Percentiles rank a stretch among this genome's conserved stretches.
phyloP scores from a whole-genome alignment of 106 monocot genomes.

The Agapanthus africanus region DNA sequence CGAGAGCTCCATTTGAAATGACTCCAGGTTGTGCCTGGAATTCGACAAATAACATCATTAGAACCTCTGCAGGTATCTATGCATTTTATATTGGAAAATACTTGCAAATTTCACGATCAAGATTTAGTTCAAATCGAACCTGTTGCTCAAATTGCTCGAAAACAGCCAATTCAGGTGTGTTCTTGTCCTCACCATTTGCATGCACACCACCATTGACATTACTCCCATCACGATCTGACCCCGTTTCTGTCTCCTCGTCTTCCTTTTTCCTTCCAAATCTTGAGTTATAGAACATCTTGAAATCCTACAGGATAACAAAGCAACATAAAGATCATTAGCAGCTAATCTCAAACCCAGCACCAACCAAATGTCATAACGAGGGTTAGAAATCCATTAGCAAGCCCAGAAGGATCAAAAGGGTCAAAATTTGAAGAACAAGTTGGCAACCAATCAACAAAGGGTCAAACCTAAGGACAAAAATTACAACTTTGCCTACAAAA shows the following conservation, averaged over 20 bases:
- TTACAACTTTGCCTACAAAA: not conserved
- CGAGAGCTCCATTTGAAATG: constrained; percentile 17
- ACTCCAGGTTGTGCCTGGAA: constrained; percentile 15
- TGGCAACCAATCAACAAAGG: not conserved
- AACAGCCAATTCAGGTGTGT: constrained; percentile 39
- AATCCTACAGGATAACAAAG: too few relatives aligned
- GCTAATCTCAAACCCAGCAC: too few relatives aligned
- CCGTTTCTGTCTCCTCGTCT: constrained; percentile 21
- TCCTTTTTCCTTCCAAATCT: constrained; percentile 48
- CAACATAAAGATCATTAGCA: too few relatives aligned
- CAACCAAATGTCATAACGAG: too few relatives aligned
- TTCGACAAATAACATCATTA: not conserved
- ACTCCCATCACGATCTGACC: constrained; percentile 9
- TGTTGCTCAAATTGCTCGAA: constrained; percentile 66
- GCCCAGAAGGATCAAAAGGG: not conserved
- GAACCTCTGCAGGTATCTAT: not conserved
- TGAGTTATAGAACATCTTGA: constrained; percentile 44
- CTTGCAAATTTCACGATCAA: too few relatives aligned
- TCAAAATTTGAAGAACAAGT: not conserved
- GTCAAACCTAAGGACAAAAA: not conserved
- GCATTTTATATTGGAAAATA: not conserved
- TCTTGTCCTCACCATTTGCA: constrained; percentile 19
- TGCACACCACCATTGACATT: constrained; percentile 10
- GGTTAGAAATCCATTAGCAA: too few relatives aligned
- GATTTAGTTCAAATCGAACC: constrained; percentile 26